Evolutionary conservation across 345 rosid species (phyloP), one percentile per base, ranked within the genome.

Genomic region (Bruguiera parviflora): DNA sequence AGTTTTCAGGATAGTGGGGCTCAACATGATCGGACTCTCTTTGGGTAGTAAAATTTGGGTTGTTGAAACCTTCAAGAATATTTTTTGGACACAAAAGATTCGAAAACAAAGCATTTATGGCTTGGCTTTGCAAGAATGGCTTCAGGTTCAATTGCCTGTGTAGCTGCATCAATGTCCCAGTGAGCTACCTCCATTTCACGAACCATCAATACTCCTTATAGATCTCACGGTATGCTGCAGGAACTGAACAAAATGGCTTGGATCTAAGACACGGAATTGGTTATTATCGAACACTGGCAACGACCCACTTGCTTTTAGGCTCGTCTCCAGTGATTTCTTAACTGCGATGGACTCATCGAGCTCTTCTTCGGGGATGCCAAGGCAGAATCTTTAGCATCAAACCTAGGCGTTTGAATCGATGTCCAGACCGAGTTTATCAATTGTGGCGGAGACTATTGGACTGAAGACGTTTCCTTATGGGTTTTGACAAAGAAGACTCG

Each of bases 91-190:
- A 88, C 96, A 67, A 83, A 95, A 4, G 99, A 86, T 60, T 91
- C 97, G 46, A 95, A 86, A 7, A 74, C 89, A 70, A 84, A 89
- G 60, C 78, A 75, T 32, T 81, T 65, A 63, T 53, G 6, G 77
- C 73, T 19, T 75, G n/a, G n/a, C n/a, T n/a, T n/a, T n/a, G n/a
- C n/a, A n/a, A n/a, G n/a, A n/a, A n/a, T n/a, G n/a, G 77, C 73
- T 19, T 75, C 81, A 8, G 87, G 86, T 39, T 86, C 88, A 6
- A 89, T 87, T 24, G 86, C 79, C 55, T 75, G 78, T 8, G 88
- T 85, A 37, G 97, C 98, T 10, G 84, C 84, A 73, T 86, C 89
- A 64, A 95, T 81, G 74, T 95, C 90, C 99, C 99, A 95, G 1
- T 46, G 72, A 0, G 97, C 93, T 0, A 68, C 65, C 61, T 91